A percentile compares a stretch with the other conserved stretches of the same genome.
Evolutionary conservation across 345 rosid genomes (phyloP).

Genomic region (Lepidium africanum): DNA sequence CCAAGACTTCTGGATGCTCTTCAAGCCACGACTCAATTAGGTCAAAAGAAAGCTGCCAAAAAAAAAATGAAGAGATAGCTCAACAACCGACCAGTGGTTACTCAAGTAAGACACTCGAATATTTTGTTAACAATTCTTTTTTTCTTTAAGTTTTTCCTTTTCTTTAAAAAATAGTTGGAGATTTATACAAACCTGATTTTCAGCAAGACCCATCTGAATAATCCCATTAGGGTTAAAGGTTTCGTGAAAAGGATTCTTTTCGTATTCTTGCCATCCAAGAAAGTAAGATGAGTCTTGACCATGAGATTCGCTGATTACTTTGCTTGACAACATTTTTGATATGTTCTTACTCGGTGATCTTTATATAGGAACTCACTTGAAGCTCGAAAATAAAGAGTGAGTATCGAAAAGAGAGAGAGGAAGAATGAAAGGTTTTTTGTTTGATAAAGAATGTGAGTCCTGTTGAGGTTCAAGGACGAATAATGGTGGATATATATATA

Average conservation of each 20-base stretch:
- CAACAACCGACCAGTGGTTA: neutral
- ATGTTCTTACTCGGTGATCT: neutral
- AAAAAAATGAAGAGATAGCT: neutral
- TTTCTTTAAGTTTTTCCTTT: neutral
- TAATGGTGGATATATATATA: slow-evolving; percentile 5
- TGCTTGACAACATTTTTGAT: slow-evolving; percentile 50
- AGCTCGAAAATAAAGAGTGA: neutral
- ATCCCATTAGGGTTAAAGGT: slow-evolving; percentile 59
- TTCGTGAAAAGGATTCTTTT: slow-evolving; percentile 58
- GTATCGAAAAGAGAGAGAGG: neutral
- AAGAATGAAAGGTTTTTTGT: neutral
- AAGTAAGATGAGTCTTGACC: slow-evolving; percentile 86
- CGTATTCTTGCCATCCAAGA: slow-evolving; percentile 71
- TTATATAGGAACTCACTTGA: neutral
- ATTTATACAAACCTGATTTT: slow-evolving; percentile 60
- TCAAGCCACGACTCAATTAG: slow-evolving; percentile 67
- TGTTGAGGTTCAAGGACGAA: slow-evolving; percentile 20
- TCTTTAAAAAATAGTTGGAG: neutral
- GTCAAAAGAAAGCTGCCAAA: slow-evolving; percentile 65
- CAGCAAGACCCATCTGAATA: slow-evolving; percentile 94
- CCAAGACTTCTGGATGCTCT: slow-evolving; percentile 45
- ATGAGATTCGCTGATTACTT: slow-evolving; percentile 52
- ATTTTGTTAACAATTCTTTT: neutral
- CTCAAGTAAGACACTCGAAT: neutral
- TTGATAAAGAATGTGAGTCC: slow-evolving; percentile 23